phyloP scores from a whole-genome alignment of 176 grass and related monocot genomes.

The Juncus inflexus region DNA sequence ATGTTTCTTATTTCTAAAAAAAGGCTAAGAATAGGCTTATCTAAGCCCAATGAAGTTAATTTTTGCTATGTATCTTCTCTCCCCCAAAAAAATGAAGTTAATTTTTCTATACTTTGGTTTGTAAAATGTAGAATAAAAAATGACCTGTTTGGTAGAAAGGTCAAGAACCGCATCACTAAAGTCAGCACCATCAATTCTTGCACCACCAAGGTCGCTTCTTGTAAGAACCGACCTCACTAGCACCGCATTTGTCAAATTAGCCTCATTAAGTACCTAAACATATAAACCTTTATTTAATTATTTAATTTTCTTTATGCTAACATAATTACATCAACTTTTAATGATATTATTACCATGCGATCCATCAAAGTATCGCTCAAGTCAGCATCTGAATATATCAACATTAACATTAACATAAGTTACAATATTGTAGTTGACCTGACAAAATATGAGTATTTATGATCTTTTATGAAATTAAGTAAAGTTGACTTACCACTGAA shows the following conservation, averaged over 20 bases:
- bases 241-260: slow-evolving; percentile 90
- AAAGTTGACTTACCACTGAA: slow-evolving; percentile 51
- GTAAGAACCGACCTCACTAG: slow-evolving; percentile 83
- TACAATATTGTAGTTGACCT: background rate
- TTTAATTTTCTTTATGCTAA: background rate
- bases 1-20: too few relatives aligned
- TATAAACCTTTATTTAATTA: background rate
- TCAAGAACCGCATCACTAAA: slow-evolving; percentile 99
- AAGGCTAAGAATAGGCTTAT: too few relatives aligned
- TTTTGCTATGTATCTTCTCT: too few relatives aligned
- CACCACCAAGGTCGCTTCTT: slow-evolving; percentile 88
- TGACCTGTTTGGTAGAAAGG: slow-evolving; percentile 78
- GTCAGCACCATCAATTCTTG: slow-evolving; percentile 82
- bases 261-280: slow-evolving; percentile 87
- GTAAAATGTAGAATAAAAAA: background rate
- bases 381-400: slow-evolving; percentile 67
- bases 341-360: slow-evolving; percentile 65
- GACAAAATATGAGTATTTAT: slow-evolving; percentile 1
- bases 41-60: too few relatives aligned
- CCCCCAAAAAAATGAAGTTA: too few relatives aligned
- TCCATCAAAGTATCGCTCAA: slow-evolving; percentile 95
- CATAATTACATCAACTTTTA: background rate
- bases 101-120: too few relatives aligned
- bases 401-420: slow-evolving; percentile 25
- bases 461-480: too few relatives aligned